phyloP scores from a whole-genome alignment of 2,329 filamentous ascomycete species.

The Fusarium burgessii region DNA sequence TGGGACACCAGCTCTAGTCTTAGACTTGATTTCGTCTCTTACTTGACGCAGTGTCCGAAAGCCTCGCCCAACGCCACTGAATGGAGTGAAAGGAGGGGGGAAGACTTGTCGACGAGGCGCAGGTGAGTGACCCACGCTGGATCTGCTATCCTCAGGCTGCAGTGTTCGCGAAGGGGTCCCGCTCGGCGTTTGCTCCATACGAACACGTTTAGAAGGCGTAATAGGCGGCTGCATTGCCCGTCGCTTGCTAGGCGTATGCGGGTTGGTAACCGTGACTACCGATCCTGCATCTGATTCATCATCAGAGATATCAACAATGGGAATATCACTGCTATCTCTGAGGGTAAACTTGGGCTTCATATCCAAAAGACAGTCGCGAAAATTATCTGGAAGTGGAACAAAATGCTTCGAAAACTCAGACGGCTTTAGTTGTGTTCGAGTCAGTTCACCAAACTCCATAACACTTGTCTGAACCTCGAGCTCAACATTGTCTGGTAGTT shows the following conservation, averaged over 20 bases:
- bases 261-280: slow-evolving; percentile 30
- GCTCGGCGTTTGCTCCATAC: slow-evolving; percentile 35
- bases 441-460: slow-evolving; percentile 65
- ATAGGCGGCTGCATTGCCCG: slow-evolving; percentile 42
- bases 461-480: slow-evolving; percentile 72
- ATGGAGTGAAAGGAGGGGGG: slow-evolving; percentile 55
- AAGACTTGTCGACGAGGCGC: slow-evolving; percentile 34
- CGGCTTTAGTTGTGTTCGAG: slow-evolving; percentile 61
- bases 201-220: slow-evolving; percentile 53
- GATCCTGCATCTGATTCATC: slow-evolving; percentile 55
- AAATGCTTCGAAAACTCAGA: slow-evolving; percentile 60
- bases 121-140: slow-evolving; percentile 32
- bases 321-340: slow-evolving; percentile 52
- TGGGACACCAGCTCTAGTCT: slow-evolving; percentile 68
- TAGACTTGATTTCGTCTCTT: slow-evolving; percentile 64
- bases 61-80: slow-evolving; percentile 53
- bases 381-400: slow-evolving; percentile 61
- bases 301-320: slow-evolving; percentile 54
- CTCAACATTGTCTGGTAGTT: slow-evolving; percentile 76
- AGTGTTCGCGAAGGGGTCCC: slow-evolving; percentile 42
- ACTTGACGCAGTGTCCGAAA: slow-evolving; percentile 65
- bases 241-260: slow-evolving; percentile 49
- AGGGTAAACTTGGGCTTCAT: slow-evolving; percentile 63
- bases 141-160: slow-evolving; percentile 55
- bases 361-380: slow-evolving; percentile 60